Evolutionary conservation across 2,329 filamentous ascomycete species (phyloP).

Genomic region (Zymoseptoria ardabiliae): DNA sequence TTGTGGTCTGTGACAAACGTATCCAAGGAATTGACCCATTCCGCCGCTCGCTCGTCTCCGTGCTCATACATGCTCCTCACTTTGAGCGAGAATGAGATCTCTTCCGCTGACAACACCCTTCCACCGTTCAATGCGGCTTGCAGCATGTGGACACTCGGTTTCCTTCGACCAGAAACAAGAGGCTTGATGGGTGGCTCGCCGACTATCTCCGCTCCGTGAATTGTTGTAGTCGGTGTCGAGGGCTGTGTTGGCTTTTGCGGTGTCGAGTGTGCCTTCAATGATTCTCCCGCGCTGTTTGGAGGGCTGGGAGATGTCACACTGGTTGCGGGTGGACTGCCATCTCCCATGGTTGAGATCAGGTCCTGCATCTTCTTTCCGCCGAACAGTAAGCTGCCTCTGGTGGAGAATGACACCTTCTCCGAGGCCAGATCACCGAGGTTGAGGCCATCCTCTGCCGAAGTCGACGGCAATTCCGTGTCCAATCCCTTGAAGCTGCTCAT

Average conservation of each 20-base stretch:
- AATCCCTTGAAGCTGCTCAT: conserved; percentile 41
- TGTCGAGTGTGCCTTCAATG: conserved; percentile 1
- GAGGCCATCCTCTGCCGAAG: conserved; percentile 39
- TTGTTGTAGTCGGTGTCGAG: neutral
- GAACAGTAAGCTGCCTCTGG: conserved; percentile 52
- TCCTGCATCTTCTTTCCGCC: conserved; percentile 43
- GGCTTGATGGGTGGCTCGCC: conserved; percentile 5
- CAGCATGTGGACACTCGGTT: conserved; percentile 32
- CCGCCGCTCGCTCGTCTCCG: conserved; percentile 49
- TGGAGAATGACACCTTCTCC: conserved; percentile 51
- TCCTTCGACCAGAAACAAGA: conserved; percentile 25
- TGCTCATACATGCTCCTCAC: conserved; percentile 58
- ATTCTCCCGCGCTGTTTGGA: neutral
- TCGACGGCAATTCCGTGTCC: conserved; percentile 49
- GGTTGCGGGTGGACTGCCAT: conserved; percentile 6
- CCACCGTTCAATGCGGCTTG: conserved; percentile 28
- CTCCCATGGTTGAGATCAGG: conserved; percentile 21
- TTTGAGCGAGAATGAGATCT: conserved; percentile 55
- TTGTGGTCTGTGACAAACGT: neutral
- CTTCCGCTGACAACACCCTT: conserved; percentile 55
- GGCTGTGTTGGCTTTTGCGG: neutral
- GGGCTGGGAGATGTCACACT: conserved; percentile 4
- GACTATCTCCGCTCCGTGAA: neutral
- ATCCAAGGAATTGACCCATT: conserved; percentile 28
- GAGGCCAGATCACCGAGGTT: conserved; percentile 47